Evolutionary conservation across 495 filamentous ascomycete genomes (phyloP), one percentile per base, ranked within the genome.

Genomic region (Neurospora sp.): DNA sequence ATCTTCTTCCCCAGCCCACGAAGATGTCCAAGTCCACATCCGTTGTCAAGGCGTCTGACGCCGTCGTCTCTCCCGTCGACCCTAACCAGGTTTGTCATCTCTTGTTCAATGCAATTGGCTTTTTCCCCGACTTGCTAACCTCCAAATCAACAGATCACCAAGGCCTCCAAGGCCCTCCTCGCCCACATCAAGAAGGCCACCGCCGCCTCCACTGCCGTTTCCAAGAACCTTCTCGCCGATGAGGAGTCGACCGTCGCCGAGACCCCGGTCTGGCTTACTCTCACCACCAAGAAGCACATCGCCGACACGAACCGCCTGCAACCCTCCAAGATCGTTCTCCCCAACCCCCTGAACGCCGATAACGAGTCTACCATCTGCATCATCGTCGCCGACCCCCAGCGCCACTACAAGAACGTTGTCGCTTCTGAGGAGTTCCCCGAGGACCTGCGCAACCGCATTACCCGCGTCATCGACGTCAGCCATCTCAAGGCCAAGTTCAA

Each of bases 401-500:
- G 95, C 70, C 83, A 86, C 23, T 94, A 94, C 85, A 98, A 98
- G 86, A 93, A 98, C 82, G 85, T 94, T 70, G 86, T 97, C 75
- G 88, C 89, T 42, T 85, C 91, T 75, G 85, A 90, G 35, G 85
- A 91, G 20, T 96, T 97, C 83, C 94, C 95, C 6, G 81, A 89
- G 72, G 85, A 87, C 9, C 85, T 96, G 41, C 86, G 89, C 75
- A 87, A 89, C 76, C 89, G 90, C 72, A 92, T 99, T 76, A 91
- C 89, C 39, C 87, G 91, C 71, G 90, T 98, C 37, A 92, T 99
- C 76, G 92, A 92, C 75, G 83, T 94, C 77, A 84, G 85, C 74
- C 97, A 99, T 79, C 86, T 99, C 66, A 91, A 92, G 83, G 86
- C 89, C 59, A 94, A 94, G 80, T 98, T 92, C 87, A 90, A 92